These are phyloP conservation scores for Podospora conica DNA, from an alignment of 495 filamentous ascomycete species.

Conservation along the genomic window DNA sequence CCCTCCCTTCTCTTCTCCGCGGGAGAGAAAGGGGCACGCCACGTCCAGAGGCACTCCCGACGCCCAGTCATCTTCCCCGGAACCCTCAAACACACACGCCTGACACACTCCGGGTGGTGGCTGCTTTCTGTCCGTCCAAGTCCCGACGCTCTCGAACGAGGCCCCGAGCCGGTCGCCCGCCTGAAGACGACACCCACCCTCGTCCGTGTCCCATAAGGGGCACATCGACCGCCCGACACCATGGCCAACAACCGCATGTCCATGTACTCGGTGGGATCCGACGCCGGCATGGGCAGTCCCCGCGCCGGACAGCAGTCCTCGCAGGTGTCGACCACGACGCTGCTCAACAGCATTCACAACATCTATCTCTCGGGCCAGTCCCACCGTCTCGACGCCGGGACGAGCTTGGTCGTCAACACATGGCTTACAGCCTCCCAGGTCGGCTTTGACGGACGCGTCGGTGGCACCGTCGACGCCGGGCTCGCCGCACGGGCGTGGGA, in stretches of 20 bases:
- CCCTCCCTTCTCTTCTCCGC: not conserved
- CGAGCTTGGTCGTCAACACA: slow-evolving; percentile 90
- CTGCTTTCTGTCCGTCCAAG: no score
- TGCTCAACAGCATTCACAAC: slow-evolving; percentile 87
- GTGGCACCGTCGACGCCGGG: slow-evolving; percentile 73
- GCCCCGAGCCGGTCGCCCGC: slow-evolving; percentile 5
- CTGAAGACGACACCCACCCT: not conserved
- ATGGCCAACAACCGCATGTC: slow-evolving; percentile 72
- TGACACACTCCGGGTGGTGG: no score
- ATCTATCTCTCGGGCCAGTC: slow-evolving; percentile 76
- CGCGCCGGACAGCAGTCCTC: slow-evolving; percentile 60
- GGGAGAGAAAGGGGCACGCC: not conserved
- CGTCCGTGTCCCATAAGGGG: slow-evolving; percentile 34
- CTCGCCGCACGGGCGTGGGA: slow-evolving; percentile 87
- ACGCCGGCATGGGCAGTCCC: slow-evolving; percentile 48
- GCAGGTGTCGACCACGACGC: slow-evolving; percentile 85
- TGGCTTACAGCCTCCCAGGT: slow-evolving; percentile 74
- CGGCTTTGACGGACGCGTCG: slow-evolving; percentile 57
- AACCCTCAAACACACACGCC: no score
- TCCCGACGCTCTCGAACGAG: not conserved
- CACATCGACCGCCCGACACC: slow-evolving; percentile 43
- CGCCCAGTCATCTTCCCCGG: no score
- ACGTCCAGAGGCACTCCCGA: not conserved
- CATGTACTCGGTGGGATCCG: slow-evolving; percentile 70
- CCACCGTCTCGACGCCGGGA: slow-evolving; percentile 81